Evolutionary conservation across 129 eudicot species (phyloP).

Genomic region (Erigeron canadensis): DNA sequence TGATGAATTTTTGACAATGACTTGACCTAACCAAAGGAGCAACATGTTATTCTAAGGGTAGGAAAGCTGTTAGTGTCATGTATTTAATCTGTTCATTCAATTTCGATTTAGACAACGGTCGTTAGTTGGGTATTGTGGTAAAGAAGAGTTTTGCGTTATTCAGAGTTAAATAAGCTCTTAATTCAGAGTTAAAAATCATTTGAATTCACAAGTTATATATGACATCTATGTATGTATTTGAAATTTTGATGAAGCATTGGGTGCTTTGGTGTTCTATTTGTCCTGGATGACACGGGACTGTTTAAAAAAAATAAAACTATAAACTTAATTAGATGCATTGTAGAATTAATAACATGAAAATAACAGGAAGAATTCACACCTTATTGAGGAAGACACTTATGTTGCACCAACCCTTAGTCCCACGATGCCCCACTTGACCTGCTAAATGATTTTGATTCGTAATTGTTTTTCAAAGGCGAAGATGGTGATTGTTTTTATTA

Average conservation of each 20-base stretch:
- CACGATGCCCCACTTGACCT: slow-evolving; percentile 24
- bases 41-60: slow-evolving; percentile 4
- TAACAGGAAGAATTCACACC: background rate
- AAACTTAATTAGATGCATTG: no score
- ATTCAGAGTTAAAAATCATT: background rate
- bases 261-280: no score
- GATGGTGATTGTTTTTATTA: slow-evolving; percentile 19
- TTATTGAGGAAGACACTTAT: slow-evolving; percentile 23
- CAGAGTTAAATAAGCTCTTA: background rate
- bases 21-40: slow-evolving; percentile 7
- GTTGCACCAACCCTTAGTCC: slow-evolving; percentile 27
- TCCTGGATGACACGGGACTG: no score
- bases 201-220: background rate
- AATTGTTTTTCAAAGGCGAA: slow-evolving; percentile 5
- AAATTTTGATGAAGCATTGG: no score
- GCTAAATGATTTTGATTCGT: slow-evolving; percentile 19
- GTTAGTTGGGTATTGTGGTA: background rate
- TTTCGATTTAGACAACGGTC: background rate
- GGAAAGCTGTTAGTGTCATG: slow-evolving; percentile 8
- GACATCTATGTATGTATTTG: background rate
- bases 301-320: no score
- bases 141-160: background rate
- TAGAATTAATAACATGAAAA: no score
- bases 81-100: slow-evolving; percentile 9
- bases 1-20: slow-evolving; percentile 17